phyloP scores from a whole-genome alignment of 805 yeast species.

The Candida awuae region DNA sequence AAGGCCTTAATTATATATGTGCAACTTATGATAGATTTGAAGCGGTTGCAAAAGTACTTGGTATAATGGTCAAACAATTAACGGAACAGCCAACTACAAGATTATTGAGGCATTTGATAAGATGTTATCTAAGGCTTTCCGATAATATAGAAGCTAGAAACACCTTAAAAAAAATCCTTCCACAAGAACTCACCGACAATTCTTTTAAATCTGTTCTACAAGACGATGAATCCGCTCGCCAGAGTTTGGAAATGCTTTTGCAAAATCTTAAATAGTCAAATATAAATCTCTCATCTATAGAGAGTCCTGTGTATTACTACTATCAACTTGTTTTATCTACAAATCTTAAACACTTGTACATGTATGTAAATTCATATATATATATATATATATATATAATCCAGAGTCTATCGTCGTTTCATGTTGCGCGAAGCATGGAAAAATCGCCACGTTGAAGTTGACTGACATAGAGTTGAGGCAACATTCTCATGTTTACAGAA shows the following conservation, averaged over 20 bases:
- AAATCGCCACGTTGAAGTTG: slow-evolving; percentile 1
- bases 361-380: neutral
- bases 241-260: slow-evolving; percentile 77
- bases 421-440: neutral
- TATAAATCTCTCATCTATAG: neutral
- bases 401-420: too few species aligned
- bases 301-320: neutral
- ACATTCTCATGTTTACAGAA: too few species aligned
- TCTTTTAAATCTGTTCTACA: slow-evolving; percentile 71
- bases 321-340: neutral
- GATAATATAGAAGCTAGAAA: slow-evolving; percentile 89
- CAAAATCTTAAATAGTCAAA: slow-evolving; percentile 36
- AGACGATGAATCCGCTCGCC: slow-evolving; percentile 83
- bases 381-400: too few species aligned
- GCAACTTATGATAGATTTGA: slow-evolving; percentile 92
- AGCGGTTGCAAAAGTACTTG: slow-evolving; percentile 84
- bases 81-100: slow-evolving; percentile 72
- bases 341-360: neutral
- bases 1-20: slow-evolving; percentile 86
- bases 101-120: slow-evolving; percentile 82
- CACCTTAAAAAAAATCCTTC: slow-evolving; percentile 73
- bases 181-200: slow-evolving; percentile 81
- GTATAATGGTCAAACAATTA: slow-evolving; percentile 80
- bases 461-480: too few species aligned
- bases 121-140: slow-evolving; percentile 84